These are phyloP conservation scores for Suillus brevipes DNA, from an alignment of 768 basidiomycete genomes.

Conservation along the genomic window DNA sequence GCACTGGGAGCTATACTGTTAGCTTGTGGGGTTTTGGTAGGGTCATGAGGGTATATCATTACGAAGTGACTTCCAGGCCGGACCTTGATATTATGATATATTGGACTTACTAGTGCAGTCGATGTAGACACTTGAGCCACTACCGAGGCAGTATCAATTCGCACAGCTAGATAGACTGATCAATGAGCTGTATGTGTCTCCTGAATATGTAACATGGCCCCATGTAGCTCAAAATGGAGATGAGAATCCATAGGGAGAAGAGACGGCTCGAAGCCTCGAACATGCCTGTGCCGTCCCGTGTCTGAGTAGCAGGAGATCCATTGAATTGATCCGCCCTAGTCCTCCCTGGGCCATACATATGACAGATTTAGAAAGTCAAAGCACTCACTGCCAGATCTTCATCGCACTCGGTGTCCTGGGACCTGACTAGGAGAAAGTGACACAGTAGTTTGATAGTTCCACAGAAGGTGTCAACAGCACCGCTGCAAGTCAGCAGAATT, in stretches of 20 bases:
- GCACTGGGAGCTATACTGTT: conserved; percentile 22
- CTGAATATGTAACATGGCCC: not conserved
- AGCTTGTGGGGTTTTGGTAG: conserved; percentile 21
- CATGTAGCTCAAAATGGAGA: not conserved
- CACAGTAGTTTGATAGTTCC: not conserved
- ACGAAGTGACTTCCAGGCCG: not conserved
- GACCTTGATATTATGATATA: not conserved
- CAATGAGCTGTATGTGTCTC: not conserved
- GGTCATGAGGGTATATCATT: conserved; percentile 10
- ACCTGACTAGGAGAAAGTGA: not conserved
- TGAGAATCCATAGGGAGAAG: not conserved
- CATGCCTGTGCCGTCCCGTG: not conserved
- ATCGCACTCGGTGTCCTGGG: not conserved
- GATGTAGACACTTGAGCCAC: not conserved
- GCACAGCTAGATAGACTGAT: not conserved
- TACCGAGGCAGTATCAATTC: not conserved
- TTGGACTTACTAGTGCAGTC: not conserved
- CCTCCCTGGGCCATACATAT: not conserved
- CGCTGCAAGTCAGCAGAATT: not conserved
- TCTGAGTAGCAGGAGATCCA: not conserved
- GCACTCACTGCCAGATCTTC: not conserved
- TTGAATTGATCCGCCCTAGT: not conserved
- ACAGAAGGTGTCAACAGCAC: not conserved
- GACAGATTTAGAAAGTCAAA: not conserved
- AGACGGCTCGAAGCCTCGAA: too few relatives aligned